Base-by-base conservation (phyloP, 2,329 filamentous ascomycete genomes). In the Pseudopyricularia javanii region DNA sequence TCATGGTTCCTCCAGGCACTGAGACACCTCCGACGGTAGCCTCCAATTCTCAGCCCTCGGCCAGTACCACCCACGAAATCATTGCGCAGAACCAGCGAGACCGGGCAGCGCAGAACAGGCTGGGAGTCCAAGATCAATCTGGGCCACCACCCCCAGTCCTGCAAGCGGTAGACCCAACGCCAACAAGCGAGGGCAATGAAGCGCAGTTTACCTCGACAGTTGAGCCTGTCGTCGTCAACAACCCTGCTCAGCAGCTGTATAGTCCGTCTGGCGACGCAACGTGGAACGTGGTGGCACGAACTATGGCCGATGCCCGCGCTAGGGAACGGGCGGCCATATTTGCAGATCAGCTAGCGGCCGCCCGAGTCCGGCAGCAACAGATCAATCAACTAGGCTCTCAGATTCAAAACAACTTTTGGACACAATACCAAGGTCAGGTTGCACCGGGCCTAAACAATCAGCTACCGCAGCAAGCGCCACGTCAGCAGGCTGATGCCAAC, bases 1-100 rank as follows among this genome's bases (percentile, higher is more conserved):
- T 30, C 3, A 24, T 43, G 30, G 26, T 51, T 11, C 30, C 48
- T 17, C 20, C 52, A 70, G 47, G 73, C 74, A 63, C 60, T 76
- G 55, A 69, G 64, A 22, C 72, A 73, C 47, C 61, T 75, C n/a
- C 74, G 75, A 55, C 66, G 70, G 28, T 73, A 77, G 51, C 70
- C 17, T 43, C 37, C 5, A 11, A n/a, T 3, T 9, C 37, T 22
- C 37, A 43, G 17, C 37, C 37, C 8, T 2, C 22, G 37, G 37
- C n/a, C n/a, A 43, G 70, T 7, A 66, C 66, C 61, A 66, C 66
- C 37, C 70, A 64, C 50, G 72, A 65, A 53, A 64, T 68, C 50
- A 65, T 66, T 52, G 70, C 65, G 37, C 72, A 73, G 56, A 71
- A 71, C 47, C 74, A 74, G 56, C 64, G 68, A 49, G 64, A 63